Evolutionary conservation across 257 asterid genomes (phyloP).

Genomic region (Nicotiana undulata): DNA sequence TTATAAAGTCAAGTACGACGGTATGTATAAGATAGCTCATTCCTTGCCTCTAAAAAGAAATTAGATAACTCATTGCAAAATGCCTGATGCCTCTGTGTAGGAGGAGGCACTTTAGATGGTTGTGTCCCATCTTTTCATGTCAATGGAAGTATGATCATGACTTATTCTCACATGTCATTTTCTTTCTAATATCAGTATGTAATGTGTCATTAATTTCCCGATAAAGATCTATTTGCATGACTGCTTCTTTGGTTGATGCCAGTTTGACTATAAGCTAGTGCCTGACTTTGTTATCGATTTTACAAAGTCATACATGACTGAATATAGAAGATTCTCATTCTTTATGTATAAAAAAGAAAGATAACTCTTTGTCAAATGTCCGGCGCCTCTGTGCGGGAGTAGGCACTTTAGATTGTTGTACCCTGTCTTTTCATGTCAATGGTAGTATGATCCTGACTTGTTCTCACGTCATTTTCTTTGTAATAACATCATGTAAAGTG

Average conservation of each 20-base stretch:
- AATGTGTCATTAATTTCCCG: not conserved
- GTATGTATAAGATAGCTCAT: not conserved
- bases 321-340: not conserved
- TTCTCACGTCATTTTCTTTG: slow-evolving; percentile 10
- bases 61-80: slow-evolving; percentile 12
- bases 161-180: slow-evolving; percentile 4
- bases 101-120: slow-evolving; percentile 41
- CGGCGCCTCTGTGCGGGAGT: slow-evolving; percentile 34
- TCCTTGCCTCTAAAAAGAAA: not conserved
- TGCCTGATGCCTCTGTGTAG: slow-evolving; percentile 26
- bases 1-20: not conserved
- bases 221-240: not conserved
- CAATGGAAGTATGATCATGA: slow-evolving; percentile 20
- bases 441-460: slow-evolving; percentile 18
- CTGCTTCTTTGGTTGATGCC: not conserved
- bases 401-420: slow-evolving; percentile 35
- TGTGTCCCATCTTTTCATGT: slow-evolving; percentile 26
- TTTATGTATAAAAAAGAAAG: not conserved
- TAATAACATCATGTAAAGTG: not conserved
- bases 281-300: not conserved
- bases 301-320: not conserved
- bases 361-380: slow-evolving; percentile 12
- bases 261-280: not conserved
- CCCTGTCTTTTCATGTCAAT: slow-evolving; percentile 22
- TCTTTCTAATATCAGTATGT: slow-evolving; percentile 2